A percentile compares a stretch with the other conserved stretches of the same genome.
Evolutionary conservation across 1,139 yeast species (phyloP).

Genomic region (Saccharomycopsis phalli): DNA sequence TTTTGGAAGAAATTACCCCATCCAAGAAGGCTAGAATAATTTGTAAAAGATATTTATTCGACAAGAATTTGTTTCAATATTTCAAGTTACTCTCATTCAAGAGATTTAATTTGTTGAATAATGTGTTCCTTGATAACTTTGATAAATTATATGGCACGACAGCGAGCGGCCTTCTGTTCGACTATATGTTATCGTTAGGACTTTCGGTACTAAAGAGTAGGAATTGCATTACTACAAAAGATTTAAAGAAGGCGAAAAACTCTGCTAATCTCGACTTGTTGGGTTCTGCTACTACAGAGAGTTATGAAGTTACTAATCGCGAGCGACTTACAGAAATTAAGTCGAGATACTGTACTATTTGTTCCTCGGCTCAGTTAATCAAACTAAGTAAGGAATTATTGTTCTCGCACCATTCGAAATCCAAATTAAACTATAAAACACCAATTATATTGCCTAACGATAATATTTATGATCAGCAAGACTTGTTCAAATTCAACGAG

Average conservation of each 20-base stretch:
- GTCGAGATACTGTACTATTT: constrained; percentile 16
- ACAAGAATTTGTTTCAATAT: constrained; percentile 14
- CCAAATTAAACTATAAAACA: constrained; percentile 14
- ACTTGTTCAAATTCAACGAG: constrained; percentile 12
- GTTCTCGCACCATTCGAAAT: constrained; percentile 18
- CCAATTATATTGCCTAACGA: constrained; percentile 18
- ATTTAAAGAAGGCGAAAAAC: constrained; percentile 8
- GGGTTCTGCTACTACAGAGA: neutral
- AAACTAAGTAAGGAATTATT: constrained; percentile 10
- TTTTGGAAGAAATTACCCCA: constrained; percentile 9
- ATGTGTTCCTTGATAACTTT: constrained; percentile 8
- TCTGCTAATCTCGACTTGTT: constrained; percentile 1
- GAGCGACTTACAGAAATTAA: constrained; percentile 12
- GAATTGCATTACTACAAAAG: constrained; percentile 14
- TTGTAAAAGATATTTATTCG: constrained; percentile 9
- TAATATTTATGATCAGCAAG: constrained; percentile 18
- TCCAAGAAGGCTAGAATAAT: constrained; percentile 5
- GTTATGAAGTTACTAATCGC: no score
- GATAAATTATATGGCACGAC: constrained; percentile 11
- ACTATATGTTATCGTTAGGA: constrained; percentile 16
- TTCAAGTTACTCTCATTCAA: constrained; percentile 16
- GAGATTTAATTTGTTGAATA: constrained; percentile 17
- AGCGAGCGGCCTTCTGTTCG: constrained; percentile 7
- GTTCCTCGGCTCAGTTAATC: constrained; percentile 17
- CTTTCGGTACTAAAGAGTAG: constrained; percentile 17